Evolutionary conservation across 495 filamentous ascomycete genomes (phyloP).

Genomic region (Penicillium crystallinum): DNA sequence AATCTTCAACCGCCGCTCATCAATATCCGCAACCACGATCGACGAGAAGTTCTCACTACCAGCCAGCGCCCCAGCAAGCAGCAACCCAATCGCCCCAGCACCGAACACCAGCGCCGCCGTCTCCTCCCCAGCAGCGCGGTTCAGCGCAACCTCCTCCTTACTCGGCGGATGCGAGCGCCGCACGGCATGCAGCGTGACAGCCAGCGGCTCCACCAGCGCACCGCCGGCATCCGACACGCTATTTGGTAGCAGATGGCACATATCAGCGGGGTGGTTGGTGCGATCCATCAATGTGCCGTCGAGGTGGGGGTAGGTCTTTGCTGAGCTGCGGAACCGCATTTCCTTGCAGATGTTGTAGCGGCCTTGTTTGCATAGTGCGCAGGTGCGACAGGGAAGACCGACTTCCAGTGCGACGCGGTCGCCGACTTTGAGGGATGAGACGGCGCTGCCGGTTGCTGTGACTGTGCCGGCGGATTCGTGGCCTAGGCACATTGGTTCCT

Average conservation of each 20-base stretch:
- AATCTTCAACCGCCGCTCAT: constrained; percentile 64
- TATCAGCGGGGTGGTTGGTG: constrained; percentile 66
- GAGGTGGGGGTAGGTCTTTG: constrained; percentile 70
- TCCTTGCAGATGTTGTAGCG: constrained; percentile 83
- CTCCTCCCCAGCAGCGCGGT: constrained; percentile 20
- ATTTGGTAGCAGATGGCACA: constrained; percentile 54
- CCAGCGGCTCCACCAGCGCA: constrained; percentile 72
- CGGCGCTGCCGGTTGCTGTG: constrained; percentile 53
- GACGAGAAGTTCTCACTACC: constrained; percentile 63
- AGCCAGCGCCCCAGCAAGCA: constrained; percentile 58
- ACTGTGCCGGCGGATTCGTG: constrained; percentile 75
- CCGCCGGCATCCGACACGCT: constrained; percentile 60
- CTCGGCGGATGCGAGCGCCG: constrained; percentile 53
- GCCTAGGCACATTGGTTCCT: constrained; percentile 66
- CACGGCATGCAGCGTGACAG: constrained; percentile 73
- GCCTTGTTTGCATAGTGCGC: constrained; percentile 58
- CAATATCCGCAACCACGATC: constrained; percentile 77
- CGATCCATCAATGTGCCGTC: constrained; percentile 80
- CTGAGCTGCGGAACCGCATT: constrained; percentile 74
- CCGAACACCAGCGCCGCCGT: constrained; percentile 69
- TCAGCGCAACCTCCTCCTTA: constrained; percentile 20
- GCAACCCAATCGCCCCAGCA: constrained; percentile 73
- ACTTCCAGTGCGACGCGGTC: constrained; percentile 81
- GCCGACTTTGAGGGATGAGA: constrained; percentile 43
- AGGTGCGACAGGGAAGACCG: constrained; percentile 70